Evolutionary conservation across 2,329 filamentous ascomycete genomes (phyloP).

Genomic region (Huntiella abstrusa): DNA sequence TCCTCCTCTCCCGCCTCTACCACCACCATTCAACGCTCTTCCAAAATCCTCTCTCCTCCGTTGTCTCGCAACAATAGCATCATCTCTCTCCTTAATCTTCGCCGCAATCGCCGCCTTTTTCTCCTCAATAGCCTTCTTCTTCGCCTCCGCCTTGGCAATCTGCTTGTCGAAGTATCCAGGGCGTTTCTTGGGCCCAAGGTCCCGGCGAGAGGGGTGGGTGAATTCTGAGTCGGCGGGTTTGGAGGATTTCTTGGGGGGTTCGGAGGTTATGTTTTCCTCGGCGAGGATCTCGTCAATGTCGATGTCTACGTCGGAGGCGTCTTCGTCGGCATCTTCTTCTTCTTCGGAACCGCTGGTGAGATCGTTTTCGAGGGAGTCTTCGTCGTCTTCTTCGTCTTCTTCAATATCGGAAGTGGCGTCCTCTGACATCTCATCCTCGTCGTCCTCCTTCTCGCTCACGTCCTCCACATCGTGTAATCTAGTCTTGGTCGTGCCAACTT

Average conservation of each 20-base stretch:
- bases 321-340: not conserved
- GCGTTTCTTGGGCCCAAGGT: conserved; percentile 9
- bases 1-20: not conserved
- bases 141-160: conserved; percentile 24
- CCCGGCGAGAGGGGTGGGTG: conserved; percentile 5
- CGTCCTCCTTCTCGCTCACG: conserved; percentile 10
- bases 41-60: conserved; percentile 42
- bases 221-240: not conserved
- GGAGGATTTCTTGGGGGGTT: not conserved
- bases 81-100: conserved; percentile 40
- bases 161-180: conserved; percentile 50
- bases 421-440: conserved; percentile 16
- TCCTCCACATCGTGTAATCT: not conserved
- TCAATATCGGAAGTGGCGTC: conserved; percentile 13
- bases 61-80: conserved; percentile 29
- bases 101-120: conserved; percentile 19
- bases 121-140: conserved; percentile 19
- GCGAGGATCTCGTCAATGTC: not conserved
- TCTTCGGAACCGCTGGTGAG: conserved; percentile 15
- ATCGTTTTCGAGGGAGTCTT: conserved; percentile 15
- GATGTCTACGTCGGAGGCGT: conserved; percentile 14
- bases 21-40: conserved; percentile 31
- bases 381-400: conserved; percentile 16
- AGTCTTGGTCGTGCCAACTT: not conserved
- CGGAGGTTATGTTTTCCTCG: not conserved